Evolutionary conservation across 768 basidiomycete genomes (phyloP).

Genomic region (Boletus patriciae): DNA sequence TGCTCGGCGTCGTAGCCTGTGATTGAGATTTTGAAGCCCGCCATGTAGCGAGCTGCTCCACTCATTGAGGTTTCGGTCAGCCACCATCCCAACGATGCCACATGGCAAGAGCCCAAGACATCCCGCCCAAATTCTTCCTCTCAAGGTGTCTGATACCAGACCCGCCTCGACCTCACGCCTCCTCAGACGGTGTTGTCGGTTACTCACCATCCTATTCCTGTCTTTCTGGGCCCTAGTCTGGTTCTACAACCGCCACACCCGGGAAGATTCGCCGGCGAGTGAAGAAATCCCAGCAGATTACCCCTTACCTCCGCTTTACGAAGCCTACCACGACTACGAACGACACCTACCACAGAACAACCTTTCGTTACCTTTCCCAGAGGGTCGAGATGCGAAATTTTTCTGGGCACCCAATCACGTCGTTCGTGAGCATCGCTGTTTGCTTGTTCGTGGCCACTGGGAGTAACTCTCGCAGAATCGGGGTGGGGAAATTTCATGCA

Average conservation of each 20-base stretch:
- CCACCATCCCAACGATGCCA: conserved; percentile 14
- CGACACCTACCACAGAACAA: conserved; percentile 48
- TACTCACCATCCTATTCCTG: conserved; percentile 15
- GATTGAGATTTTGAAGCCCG: neutral
- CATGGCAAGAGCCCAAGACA: conserved; percentile 3
- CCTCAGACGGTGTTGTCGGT: conserved; percentile 11
- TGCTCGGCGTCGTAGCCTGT: neutral
- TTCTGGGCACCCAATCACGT: conserved; percentile 53
- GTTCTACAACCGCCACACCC: conserved; percentile 9
- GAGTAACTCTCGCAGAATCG: conserved; percentile 28
- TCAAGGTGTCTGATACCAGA: conserved; percentile 12
- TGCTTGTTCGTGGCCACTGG: too few relatives aligned
- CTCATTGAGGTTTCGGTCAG: too few relatives aligned
- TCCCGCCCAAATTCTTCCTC: conserved; percentile 16
- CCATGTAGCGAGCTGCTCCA: neutral
- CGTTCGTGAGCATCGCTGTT: conserved; percentile 29
- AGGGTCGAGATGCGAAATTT: conserved; percentile 43
- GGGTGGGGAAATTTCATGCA: conserved; percentile 68
- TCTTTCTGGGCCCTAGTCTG: conserved; percentile 14
- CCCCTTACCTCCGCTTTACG: conserved; percentile 46
- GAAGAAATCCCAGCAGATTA: conserved; percentile 4
- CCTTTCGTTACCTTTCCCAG: conserved; percentile 38
- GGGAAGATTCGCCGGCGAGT: neutral
- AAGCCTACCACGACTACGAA: conserved; percentile 44
- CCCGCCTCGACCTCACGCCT: neutral